Evolutionary conservation across 371 early-diverging fungal genomes (phyloP).

Genomic region (Rhizopus stolonifer): DNA sequence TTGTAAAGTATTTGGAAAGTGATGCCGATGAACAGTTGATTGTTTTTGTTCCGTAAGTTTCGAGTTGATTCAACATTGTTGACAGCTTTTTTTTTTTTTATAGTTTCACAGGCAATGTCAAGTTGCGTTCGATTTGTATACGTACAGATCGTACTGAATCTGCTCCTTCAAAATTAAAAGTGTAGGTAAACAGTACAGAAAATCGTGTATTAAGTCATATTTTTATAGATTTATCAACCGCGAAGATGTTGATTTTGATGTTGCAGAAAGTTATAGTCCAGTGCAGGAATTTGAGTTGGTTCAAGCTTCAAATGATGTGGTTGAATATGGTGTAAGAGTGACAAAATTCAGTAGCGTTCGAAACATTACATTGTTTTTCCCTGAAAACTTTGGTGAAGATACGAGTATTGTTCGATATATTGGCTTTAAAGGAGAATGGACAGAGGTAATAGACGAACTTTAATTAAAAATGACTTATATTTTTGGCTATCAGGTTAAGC

Average conservation of each 20-base stretch:
- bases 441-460: too few species aligned
- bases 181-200: constrained; percentile 46
- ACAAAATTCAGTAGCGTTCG: constrained; percentile 86
- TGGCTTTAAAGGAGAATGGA: constrained; percentile 93
- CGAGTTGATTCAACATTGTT: too few species aligned
- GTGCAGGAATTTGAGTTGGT: constrained; percentile 86
- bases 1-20: constrained; percentile 69
- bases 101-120: constrained; percentile 86
- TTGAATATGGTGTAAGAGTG: constrained; percentile 71
- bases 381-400: constrained; percentile 78
- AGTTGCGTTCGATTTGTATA: constrained; percentile 85
- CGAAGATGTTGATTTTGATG: constrained; percentile 91
- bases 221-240: constrained; percentile 76
- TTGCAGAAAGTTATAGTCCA: constrained; percentile 62
- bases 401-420: constrained; percentile 63
- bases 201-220: neutral
- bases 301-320: constrained; percentile 49
- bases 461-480: constrained; percentile 1
- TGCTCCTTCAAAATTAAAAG: constrained; percentile 76
- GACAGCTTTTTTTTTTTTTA: too few species aligned
- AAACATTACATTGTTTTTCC: constrained; percentile 80
- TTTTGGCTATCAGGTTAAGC: constrained; percentile 55
- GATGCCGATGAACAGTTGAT: constrained; percentile 92
- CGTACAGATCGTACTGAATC: constrained; percentile 66
- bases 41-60: constrained; percentile 79